These are phyloP conservation scores for Saturnispora kantuleensis DNA, from an alignment of 805 yeast species.

Conservation along the genomic window DNA sequence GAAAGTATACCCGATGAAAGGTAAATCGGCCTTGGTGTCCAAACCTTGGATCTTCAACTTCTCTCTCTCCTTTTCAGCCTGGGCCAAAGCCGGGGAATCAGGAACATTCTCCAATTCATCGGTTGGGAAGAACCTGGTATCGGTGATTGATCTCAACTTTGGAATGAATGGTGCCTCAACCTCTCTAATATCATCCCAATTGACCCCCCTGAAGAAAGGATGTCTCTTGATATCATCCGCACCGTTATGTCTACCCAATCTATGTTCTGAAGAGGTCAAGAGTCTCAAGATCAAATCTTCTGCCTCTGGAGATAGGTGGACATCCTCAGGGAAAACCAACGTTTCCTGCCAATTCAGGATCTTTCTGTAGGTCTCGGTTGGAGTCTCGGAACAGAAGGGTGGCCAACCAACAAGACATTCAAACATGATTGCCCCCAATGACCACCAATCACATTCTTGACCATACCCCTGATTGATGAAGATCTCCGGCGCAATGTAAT, in stretches of 20 bases:
- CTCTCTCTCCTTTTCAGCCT: slow-evolving; percentile 59
- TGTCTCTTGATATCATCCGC: slow-evolving; percentile 85
- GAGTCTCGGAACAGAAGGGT: slow-evolving; percentile 90
- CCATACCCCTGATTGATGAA: slow-evolving; percentile 91
- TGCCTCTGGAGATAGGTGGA: slow-evolving; percentile 79
- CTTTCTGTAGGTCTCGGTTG: slow-evolving; percentile 87
- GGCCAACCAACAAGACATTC: slow-evolving; percentile 97
- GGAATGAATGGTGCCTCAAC: slow-evolving; percentile 94
- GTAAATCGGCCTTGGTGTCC: slow-evolving; percentile 75
- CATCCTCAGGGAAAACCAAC: slow-evolving; percentile 80
- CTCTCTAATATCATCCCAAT: slow-evolving; percentile 80
- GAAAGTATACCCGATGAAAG: slow-evolving; percentile 95
- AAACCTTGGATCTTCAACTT: slow-evolving; percentile 35
- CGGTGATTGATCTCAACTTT: slow-evolving; percentile 82
- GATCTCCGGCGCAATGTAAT: slow-evolving; percentile 92
- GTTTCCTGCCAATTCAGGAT: slow-evolving; percentile 88
- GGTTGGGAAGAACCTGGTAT: slow-evolving; percentile 95
- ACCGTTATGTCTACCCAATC: slow-evolving; percentile 84
- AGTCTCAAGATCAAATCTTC: slow-evolving; percentile 76
- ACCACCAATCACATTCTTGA: slow-evolving; percentile 98
- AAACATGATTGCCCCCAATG: slow-evolving; percentile 91
- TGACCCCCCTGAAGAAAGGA: slow-evolving; percentile 93
- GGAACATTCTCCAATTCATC: slow-evolving; percentile 94
- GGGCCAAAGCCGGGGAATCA: slow-evolving; percentile 67
- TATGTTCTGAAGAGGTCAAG: slow-evolving; percentile 65